Evolutionary conservation across 495 filamentous ascomycete genomes (phyloP).

Genomic region (Penicillium egyptiacum): DNA sequence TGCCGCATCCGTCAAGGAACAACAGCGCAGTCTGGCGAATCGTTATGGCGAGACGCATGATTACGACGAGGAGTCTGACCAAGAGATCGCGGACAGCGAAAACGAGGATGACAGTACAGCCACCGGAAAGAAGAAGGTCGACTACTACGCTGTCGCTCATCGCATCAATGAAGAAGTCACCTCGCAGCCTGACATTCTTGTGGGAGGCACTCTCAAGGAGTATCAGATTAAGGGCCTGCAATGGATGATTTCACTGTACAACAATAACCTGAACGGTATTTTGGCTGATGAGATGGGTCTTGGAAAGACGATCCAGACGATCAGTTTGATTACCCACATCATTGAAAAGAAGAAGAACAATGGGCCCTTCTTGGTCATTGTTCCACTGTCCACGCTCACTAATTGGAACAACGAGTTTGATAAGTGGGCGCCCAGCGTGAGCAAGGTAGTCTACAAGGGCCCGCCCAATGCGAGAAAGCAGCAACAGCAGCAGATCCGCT

Average conservation of each 20-base stretch:
- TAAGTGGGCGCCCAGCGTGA: conserved; percentile 91
- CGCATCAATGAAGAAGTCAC: conserved; percentile 88
- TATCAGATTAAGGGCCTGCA: conserved; percentile 98
- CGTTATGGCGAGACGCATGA: conserved; percentile 67
- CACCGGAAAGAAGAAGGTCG: conserved; percentile 70
- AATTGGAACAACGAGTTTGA: conserved; percentile 99
- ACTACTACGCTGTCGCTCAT: conserved; percentile 98
- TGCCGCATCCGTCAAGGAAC: conserved; percentile 84
- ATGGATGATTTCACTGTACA: conserved; percentile 99
- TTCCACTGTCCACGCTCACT: conserved; percentile 91
- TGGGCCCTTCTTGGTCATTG: conserved; percentile 94
- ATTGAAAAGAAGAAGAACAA: conserved; percentile 93
- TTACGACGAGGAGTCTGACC: conserved; percentile 64
- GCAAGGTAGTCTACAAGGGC: conserved; percentile 92
- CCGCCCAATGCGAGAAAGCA: conserved; percentile 85
- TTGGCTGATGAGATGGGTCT: conserved; percentile 99
- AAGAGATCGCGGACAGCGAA: conserved; percentile 62
- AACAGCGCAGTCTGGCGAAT: conserved; percentile 79
- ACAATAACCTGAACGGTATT: conserved; percentile 99
- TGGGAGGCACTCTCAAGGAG: conserved; percentile 91
- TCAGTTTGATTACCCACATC: conserved; percentile 93
- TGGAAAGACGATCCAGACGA: conserved; percentile 98
- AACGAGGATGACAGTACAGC: conserved; percentile 68
- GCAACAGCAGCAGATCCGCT: conserved; percentile 90
- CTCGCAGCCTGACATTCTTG: conserved; percentile 76